Evolutionary conservation across 1,139 yeast species (phyloP).

Genomic region (Groenewaldozyma auringiensis): DNA sequence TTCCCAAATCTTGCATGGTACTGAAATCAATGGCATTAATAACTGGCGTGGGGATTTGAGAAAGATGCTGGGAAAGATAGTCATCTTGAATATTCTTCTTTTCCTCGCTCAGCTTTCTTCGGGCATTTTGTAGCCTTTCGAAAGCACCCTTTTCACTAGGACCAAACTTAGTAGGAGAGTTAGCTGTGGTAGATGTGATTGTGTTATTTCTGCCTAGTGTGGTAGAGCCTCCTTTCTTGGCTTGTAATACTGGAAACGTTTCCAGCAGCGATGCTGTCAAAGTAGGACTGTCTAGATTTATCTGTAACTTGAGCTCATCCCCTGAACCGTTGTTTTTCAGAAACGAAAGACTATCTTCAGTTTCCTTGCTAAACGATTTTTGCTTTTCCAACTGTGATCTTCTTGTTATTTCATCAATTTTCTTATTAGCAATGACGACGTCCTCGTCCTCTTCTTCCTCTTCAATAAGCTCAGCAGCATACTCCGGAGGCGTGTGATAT

Average conservation of each 20-base stretch:
- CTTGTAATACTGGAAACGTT: constrained; percentile 5
- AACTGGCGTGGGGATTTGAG: constrained; percentile 18
- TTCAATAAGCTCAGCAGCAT: background rate
- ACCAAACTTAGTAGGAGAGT: constrained; percentile 8
- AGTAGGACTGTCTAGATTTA: constrained; percentile 6
- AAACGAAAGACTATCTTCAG: background rate
- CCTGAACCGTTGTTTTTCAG: background rate
- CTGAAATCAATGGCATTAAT: constrained; percentile 19
- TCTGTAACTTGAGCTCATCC: constrained; percentile 5
- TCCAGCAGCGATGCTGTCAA: constrained; percentile 8
- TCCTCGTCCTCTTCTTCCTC: constrained; percentile 1
- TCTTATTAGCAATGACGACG: background rate
- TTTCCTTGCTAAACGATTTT: background rate
- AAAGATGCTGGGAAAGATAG: constrained; percentile 18
- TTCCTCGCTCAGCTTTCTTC: constrained; percentile 6
- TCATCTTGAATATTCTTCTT: constrained; percentile 12
- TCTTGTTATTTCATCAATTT: background rate
- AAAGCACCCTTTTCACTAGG: constrained; percentile 15
- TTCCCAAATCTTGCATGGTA: constrained; percentile 7
- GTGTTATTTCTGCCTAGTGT: constrained; percentile 20
- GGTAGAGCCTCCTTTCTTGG: constrained; percentile 5
- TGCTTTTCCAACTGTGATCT: background rate
- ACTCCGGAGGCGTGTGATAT: background rate
- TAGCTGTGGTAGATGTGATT: constrained; percentile 18
- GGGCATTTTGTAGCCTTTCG: constrained; percentile 14